These are phyloP conservation scores for sunflower (Helianthus annuus) DNA, from an alignment of 129 eudicot species.

Conservation along the genomic window HanXRQr2.0-SUNRISE NC_035444.2:80357673-80358172, in stretches of 20 bases:
- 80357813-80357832: constrained; percentile 83
- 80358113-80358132: constrained; percentile 99
- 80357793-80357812: constrained; percentile 85
- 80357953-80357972: constrained; percentile 77
- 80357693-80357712: constrained; percentile 57
- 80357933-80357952: constrained; percentile 96
- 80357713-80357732: constrained; percentile 57
- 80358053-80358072: constrained; percentile 78
- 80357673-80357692: constrained; percentile 47
- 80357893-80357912: constrained; percentile 68
- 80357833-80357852: constrained; percentile 88
- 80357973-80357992: constrained; percentile 80
- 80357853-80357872: constrained; percentile 76
- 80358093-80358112: constrained; percentile 83
- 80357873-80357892: constrained; percentile 88
- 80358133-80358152: constrained; percentile 88
- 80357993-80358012: constrained; percentile 78
- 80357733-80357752: constrained; percentile 69
- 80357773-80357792: constrained; percentile 75
- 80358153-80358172: constrained; percentile 73
- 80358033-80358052: constrained; percentile 86
- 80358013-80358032: constrained; percentile 88
- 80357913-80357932: constrained; percentile 70
- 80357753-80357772: constrained; percentile 80
- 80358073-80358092: constrained; percentile 77